phyloP scores from a whole-genome alignment of 2,329 filamentous ascomycete genomes.

The Alternaria sp. region DNA sequence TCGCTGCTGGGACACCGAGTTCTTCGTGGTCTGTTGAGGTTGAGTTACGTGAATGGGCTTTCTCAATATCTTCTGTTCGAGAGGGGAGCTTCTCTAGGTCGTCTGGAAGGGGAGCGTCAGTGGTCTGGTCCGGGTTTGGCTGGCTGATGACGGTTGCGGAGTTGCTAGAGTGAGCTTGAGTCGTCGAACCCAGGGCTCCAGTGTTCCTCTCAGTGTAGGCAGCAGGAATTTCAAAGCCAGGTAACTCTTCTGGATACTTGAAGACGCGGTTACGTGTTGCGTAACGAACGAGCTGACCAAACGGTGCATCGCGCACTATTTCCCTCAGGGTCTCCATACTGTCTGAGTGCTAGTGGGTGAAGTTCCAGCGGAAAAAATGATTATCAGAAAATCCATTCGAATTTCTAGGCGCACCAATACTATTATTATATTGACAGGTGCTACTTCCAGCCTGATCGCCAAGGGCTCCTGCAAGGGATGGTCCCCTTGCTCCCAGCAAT shows the following conservation, averaged over 20 bases:
- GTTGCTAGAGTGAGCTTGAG: background rate
- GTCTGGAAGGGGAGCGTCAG: background rate
- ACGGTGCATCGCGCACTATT: slow-evolving; percentile 64
- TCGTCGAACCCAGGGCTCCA: background rate
- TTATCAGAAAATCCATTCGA: too few species aligned
- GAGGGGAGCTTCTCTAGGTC: background rate
- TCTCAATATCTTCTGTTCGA: background rate
- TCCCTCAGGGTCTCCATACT: background rate
- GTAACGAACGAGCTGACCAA: slow-evolving; percentile 68
- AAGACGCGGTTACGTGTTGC: slow-evolving; percentile 63
- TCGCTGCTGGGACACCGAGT: background rate
- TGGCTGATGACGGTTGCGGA: slow-evolving; percentile 26
- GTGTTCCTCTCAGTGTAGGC: slow-evolving; percentile 39
- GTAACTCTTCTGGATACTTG: slow-evolving; percentile 67
- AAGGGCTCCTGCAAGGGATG: background rate
- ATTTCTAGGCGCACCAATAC: accelerated
- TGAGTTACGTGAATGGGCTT: background rate
- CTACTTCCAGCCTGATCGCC: background rate
- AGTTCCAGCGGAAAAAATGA: background rate
- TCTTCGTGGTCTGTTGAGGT: background rate
- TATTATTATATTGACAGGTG: background rate
- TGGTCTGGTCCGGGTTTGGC: background rate
- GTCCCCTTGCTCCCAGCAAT: background rate
- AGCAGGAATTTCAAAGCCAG: slow-evolving; percentile 63
- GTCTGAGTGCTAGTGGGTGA: too few species aligned